Evolutionary conservation across 1,139 yeast genomes (phyloP).

Genomic region (Lodderomyces pseudojiufengensis): DNA sequence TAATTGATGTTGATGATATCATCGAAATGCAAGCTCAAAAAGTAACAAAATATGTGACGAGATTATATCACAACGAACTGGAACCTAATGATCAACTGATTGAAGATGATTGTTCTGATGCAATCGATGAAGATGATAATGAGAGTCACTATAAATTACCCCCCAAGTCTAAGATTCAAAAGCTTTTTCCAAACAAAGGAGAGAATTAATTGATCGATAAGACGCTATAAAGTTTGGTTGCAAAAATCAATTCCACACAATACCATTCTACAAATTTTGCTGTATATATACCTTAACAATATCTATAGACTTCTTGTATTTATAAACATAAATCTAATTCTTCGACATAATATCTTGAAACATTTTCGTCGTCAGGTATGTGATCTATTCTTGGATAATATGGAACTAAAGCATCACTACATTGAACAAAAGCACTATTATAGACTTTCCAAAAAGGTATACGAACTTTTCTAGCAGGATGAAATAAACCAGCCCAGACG

Average conservation of each 20-base stretch:
- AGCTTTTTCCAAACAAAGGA: too few species aligned
- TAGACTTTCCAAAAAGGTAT: slow-evolving; percentile 81
- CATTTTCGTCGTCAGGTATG: slow-evolving; percentile 17
- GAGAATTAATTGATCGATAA: too few species aligned
- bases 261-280: too few species aligned
- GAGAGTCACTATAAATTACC: neutral
- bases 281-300: neutral
- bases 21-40: slow-evolving; percentile 50
- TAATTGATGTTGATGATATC: slow-evolving; percentile 34
- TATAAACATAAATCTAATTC: slow-evolving; percentile 37
- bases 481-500: slow-evolving; percentile 85
- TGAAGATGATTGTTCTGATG: slow-evolving; percentile 10
- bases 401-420: slow-evolving; percentile 76
- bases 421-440: slow-evolving; percentile 72
- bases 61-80: slow-evolving; percentile 36
- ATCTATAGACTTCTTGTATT: slow-evolving; percentile 3
- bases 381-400: slow-evolving; percentile 63
- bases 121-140: slow-evolving; percentile 11
- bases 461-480: slow-evolving; percentile 88
- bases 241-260: too few species aligned
- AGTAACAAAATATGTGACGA: slow-evolving; percentile 44
- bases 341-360: slow-evolving; percentile 18
- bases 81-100: slow-evolving; percentile 14
- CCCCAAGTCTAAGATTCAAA: too few species aligned
- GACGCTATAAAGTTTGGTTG: too few species aligned